Conservation (phyloP, 306 rosid species). For the Inga leiocalycina region DNA sequence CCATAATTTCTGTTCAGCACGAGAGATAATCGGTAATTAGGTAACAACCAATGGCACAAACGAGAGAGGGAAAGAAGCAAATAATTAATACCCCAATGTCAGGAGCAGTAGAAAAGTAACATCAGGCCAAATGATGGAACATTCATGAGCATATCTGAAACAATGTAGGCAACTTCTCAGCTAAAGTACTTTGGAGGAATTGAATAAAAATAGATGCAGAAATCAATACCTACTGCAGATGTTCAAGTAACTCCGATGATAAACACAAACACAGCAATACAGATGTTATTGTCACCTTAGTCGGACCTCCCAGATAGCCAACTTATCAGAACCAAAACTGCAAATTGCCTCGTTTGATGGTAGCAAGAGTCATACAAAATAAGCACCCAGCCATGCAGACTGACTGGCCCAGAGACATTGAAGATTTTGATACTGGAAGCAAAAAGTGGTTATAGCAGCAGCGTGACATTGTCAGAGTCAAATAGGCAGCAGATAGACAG, state of each 20-base stretch:
- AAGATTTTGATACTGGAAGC: conserved; percentile 13
- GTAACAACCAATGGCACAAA: neutral
- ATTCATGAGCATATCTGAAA: conserved; percentile 18
- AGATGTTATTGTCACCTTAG: conserved; percentile 1
- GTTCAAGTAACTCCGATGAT: neutral
- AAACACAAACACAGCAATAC: conserved; percentile 11
- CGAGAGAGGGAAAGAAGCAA: neutral
- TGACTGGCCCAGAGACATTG: conserved; percentile 30
- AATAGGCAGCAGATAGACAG: conserved; percentile 14
- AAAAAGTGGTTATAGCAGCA: neutral
- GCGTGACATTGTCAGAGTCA: conserved; percentile 6
- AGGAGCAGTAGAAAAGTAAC: conserved; percentile 2
- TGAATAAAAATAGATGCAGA: neutral
- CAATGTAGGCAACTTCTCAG: conserved; percentile 23
- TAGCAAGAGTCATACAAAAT: conserved; percentile 23
- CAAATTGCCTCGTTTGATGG: conserved; percentile 24
- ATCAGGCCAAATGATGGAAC: conserved; percentile 26
- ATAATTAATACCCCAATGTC: conserved; percentile 4
- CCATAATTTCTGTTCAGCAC: conserved; percentile 6
- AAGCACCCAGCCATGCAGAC: conserved; percentile 34
- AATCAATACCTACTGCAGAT: conserved; percentile 31
- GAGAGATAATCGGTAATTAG: neutral
- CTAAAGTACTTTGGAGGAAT: neutral
- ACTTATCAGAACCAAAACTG: conserved; percentile 17
- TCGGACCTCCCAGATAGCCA: conserved; percentile 26